Evolutionary conservation across 2,329 filamentous ascomycete species (phyloP).

Genomic region (Claviceps humidiphila): DNA sequence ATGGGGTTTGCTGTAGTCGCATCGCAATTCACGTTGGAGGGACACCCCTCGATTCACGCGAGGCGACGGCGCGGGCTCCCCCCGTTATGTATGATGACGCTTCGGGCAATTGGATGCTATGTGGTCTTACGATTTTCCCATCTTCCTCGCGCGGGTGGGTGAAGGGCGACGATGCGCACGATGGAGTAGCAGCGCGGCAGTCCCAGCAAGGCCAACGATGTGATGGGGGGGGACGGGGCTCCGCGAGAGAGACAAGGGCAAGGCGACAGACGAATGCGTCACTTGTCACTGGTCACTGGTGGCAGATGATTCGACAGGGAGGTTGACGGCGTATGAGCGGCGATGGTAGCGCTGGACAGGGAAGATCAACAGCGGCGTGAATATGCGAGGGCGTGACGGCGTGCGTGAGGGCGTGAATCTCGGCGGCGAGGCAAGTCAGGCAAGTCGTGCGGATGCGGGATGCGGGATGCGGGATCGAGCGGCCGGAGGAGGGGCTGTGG

Average conservation of each 20-base stretch:
- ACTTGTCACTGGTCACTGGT: not conserved
- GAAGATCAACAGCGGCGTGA: no score
- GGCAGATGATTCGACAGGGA: no score
- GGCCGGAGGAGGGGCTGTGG: no score
- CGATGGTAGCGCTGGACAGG: no score
- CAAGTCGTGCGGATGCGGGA: no score
- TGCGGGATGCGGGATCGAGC: no score
- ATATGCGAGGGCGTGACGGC: no score
- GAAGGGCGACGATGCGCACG: not conserved
- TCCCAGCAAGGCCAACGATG: not conserved
- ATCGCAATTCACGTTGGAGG: not conserved
- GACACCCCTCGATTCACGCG: not conserved
- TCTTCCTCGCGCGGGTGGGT: not conserved
- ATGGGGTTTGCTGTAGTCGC: not conserved
- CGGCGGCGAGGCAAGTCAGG: no score
- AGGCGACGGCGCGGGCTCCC: not conserved
- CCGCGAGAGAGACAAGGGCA: not conserved
- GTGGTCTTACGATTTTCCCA: constrained; percentile 7
- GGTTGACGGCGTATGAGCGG: no score
- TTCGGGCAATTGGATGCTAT: not conserved
- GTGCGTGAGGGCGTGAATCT: no score
- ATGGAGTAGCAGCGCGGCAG: not conserved
- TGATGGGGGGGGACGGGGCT: not conserved
- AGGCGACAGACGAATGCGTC: not conserved
- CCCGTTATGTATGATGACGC: no score